phyloP scores from a whole-genome alignment of 1,284 basidiomycete species.

The Apiotrichum porosum region DNA sequence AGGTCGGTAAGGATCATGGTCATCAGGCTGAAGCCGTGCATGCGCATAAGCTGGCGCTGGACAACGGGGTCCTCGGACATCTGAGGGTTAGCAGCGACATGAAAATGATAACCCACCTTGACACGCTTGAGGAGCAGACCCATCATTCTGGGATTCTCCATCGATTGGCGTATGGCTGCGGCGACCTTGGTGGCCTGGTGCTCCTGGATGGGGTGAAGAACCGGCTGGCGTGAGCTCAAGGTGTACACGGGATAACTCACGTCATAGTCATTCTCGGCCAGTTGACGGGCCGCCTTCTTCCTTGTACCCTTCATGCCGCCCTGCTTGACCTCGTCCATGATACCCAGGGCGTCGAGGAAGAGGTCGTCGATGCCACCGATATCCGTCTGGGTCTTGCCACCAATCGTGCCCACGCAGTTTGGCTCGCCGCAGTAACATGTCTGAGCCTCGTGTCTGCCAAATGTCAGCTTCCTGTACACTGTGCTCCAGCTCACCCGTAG shows the following conservation, averaged over 20 bases:
- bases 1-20: slow-evolving; percentile 75
- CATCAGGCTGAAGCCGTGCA: slow-evolving; percentile 93
- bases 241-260: slow-evolving; percentile 50
- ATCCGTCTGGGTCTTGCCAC: slow-evolving; percentile 98
- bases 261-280: slow-evolving; percentile 84
- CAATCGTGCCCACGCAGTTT: slow-evolving; percentile 92
- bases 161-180: slow-evolving; percentile 83
- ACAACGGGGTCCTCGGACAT: slow-evolving; percentile 78
- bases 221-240: slow-evolving; percentile 40
- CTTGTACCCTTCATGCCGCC: slow-evolving; percentile 75
- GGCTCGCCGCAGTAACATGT: slow-evolving; percentile 92
- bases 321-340: slow-evolving; percentile 80
- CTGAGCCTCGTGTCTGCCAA: slow-evolving; percentile 81
- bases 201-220: slow-evolving; percentile 62
- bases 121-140: slow-evolving; percentile 80
- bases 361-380: slow-evolving; percentile 88
- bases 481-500: slow-evolving; percentile 76
- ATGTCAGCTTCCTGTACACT: slow-evolving; percentile 8
- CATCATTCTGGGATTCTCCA: slow-evolving; percentile 72
- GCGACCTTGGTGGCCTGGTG: slow-evolving; percentile 86
- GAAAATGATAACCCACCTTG: slow-evolving; percentile 55
- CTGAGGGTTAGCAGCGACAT: slow-evolving; percentile 48
- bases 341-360: slow-evolving; percentile 94
- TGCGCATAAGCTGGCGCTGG: slow-evolving; percentile 78
- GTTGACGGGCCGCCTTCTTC: slow-evolving; percentile 85